Base-by-base conservation (phyloP, 345 rosid genomes). In the Eucalyptus pauciflora region DNA sequence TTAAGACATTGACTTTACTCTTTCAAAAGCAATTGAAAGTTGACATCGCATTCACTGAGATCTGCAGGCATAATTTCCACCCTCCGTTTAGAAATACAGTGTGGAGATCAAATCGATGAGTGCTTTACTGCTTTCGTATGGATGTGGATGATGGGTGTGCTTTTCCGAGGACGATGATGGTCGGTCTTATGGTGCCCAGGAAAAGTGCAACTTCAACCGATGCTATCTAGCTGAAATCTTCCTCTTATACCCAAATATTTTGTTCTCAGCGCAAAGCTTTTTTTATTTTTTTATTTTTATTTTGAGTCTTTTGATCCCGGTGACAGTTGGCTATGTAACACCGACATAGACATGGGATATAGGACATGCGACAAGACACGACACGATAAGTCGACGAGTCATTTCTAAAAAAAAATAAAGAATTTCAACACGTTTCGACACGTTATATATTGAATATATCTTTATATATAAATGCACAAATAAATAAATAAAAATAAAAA, bases 271-370 rank as follows among this genome's bases (percentile, higher is more conserved):
- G 67, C 16, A 60, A 60, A 60, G 15, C 1, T 0, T 11, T 27
- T 12, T 25, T 60, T 5, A 0, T 60, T 25, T 58, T 2, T 22
- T 11, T 16, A n/a, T n/a, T n/a, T n/a, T n/a, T n/a, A n/a, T n/a
- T n/a, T n/a, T n/a, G n/a, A 33, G 33, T 27, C 67, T 12, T 60
- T 60, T 60, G 31, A 60, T 25, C 3, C 4, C 0, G 0, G 67
- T 60, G 13, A 24, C 62, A 22, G 22, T 56, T 56, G 22, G 3
- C 56, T 52, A 18, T 18, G 4, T 18, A 52, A 52, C 10, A 7
- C 24, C 24, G 2, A 52, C 24, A 52, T 7, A 0, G 0, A 18
- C 24, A 52, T 18, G 2, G 0, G n/a, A n/a, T n/a, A n/a, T n/a
- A n/a, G n/a, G 1, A 18, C 24, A 52, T 18, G 4, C 4, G 0